These are phyloP conservation scores for Daedaleopsis nitida DNA, from an alignment of 768 basidiomycete genomes.

Conservation along the genomic window DNA sequence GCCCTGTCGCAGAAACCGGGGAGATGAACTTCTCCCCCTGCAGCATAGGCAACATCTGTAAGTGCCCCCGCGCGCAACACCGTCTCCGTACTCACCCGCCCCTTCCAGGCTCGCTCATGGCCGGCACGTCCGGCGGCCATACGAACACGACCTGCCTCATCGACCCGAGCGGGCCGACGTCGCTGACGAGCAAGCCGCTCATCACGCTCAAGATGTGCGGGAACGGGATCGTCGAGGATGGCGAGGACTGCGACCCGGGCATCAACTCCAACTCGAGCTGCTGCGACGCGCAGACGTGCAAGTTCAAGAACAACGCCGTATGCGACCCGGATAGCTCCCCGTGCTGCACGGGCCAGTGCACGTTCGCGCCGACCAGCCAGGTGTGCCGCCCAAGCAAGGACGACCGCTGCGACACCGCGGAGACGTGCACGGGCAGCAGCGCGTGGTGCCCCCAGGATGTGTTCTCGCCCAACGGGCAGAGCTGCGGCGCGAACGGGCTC, in stretches of 20 bases:
- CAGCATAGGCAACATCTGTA: slow-evolving; percentile 84
- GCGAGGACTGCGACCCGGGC: slow-evolving; percentile 90
- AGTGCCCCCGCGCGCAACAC: slow-evolving; percentile 26
- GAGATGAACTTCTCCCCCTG: slow-evolving; percentile 79
- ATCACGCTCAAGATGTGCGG: slow-evolving; percentile 77
- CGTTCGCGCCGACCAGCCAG: slow-evolving; percentile 64
- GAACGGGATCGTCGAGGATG: slow-evolving; percentile 79
- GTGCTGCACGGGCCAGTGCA: slow-evolving; percentile 74
- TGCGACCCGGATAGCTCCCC: slow-evolving; percentile 78
- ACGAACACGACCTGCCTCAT: slow-evolving; percentile 71
- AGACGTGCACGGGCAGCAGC: slow-evolving; percentile 76
- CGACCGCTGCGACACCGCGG: slow-evolving; percentile 64
- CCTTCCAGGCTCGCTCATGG: slow-evolving; percentile 62
- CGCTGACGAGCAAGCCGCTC: slow-evolving; percentile 35
- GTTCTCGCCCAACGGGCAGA: slow-evolving; percentile 62
- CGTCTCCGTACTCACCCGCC: neutral
- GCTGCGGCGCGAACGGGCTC: slow-evolving; percentile 64
- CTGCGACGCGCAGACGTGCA: slow-evolving; percentile 76
- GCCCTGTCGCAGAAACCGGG: slow-evolving; percentile 62
- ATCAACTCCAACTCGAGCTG: slow-evolving; percentile 59
- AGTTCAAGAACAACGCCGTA: slow-evolving; percentile 67
- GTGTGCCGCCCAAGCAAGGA: slow-evolving; percentile 76
- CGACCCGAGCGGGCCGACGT: slow-evolving; percentile 46
- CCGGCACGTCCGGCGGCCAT: slow-evolving; percentile 39
- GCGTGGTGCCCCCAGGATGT: slow-evolving; percentile 71